A percentile compares a stretch with the other conserved stretches of the same genome.
These are phyloP conservation scores for Sechiopsis laciniata DNA, from an alignment of 306 rosid species.

Conservation along the genomic window DNA sequence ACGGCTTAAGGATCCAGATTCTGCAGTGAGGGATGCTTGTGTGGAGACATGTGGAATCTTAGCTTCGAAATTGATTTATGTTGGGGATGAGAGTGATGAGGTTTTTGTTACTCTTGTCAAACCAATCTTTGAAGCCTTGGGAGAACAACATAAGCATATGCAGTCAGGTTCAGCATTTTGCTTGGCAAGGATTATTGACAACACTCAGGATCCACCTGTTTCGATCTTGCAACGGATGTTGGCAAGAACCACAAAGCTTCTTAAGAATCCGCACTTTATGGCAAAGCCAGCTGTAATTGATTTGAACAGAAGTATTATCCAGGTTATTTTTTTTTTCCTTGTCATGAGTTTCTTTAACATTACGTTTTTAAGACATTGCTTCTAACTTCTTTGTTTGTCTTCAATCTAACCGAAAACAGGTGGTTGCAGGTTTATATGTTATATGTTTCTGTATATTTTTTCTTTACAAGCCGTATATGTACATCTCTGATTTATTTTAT, in stretches of 20 bases:
- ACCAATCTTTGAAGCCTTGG: conserved; percentile 69
- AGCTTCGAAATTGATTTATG: conserved; percentile 37
- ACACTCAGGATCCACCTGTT: conserved; percentile 52
- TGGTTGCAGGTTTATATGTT: too few species aligned
- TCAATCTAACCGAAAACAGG: not conserved
- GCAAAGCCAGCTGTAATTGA: conserved; percentile 67
- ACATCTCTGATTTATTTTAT: not conserved
- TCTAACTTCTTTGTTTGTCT: not conserved
- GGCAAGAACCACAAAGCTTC: conserved; percentile 55
- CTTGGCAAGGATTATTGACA: conserved; percentile 52
- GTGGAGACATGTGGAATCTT: conserved; percentile 45
- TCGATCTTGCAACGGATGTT: conserved; percentile 58
- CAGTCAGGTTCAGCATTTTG: conserved; percentile 63
- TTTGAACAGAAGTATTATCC: conserved; percentile 56
- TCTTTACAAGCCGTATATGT: not conserved
- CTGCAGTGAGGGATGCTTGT: conserved; percentile 66
- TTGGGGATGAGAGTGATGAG: conserved; percentile 27
- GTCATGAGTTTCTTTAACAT: not conserved
- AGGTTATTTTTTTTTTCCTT: conserved; percentile 30
- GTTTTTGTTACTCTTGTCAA: conserved; percentile 47
- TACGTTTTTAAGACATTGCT: not conserved
- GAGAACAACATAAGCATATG: conserved; percentile 72
- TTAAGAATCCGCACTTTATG: conserved; percentile 65
- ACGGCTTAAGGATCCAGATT: conserved; percentile 62
- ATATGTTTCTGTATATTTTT: not conserved